Evolutionary conservation across 805 yeast species (phyloP).

Genomic region (Saccharomyces mikatae): DNA sequence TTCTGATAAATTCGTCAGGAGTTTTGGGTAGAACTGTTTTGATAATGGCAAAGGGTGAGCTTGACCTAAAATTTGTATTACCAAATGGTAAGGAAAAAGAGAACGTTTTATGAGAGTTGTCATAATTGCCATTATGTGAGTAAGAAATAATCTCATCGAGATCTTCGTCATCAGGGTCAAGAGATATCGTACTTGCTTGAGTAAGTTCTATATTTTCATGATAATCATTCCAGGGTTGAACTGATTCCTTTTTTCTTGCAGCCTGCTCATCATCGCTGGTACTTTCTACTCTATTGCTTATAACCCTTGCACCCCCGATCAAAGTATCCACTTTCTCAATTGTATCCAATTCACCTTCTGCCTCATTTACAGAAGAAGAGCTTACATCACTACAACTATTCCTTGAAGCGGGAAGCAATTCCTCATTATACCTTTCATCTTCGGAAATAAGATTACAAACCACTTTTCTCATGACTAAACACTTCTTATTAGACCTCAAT

Average conservation of each 20-base stretch:
- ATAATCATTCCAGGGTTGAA: neutral
- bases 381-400: neutral
- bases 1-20: neutral
- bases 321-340: neutral
- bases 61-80: constrained; percentile 14
- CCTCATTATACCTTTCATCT: neutral
- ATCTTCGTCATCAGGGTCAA: neutral
- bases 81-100: constrained; percentile 35
- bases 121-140: neutral
- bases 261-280: constrained; percentile 8
- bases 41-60: constrained; percentile 5
- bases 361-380: neutral
- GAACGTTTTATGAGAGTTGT: constrained; percentile 27
- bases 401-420: neutral
- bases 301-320: constrained; percentile 6
- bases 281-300: constrained; percentile 1
- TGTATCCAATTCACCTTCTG: neutral
- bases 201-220: neutral
- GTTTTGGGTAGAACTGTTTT: constrained; percentile 12
- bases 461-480: neutral
- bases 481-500: neutral
- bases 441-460: neutral
- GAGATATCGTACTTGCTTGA: neutral
- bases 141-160: neutral
- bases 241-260: neutral